Conservation (phyloP, 164 flowering plant genomes). For the Euptelea pleiosperma region DNA sequence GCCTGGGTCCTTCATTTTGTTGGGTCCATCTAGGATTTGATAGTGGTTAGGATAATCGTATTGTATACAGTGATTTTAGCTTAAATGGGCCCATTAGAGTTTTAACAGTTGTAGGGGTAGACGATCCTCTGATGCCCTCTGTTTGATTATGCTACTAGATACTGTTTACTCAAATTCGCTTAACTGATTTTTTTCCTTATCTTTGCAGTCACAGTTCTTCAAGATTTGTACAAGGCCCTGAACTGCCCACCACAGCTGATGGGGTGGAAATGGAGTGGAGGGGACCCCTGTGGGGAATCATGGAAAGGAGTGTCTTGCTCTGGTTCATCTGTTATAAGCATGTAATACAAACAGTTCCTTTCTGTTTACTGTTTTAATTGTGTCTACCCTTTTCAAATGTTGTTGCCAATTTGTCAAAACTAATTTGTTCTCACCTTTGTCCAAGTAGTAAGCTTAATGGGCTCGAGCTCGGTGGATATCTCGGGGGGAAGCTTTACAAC, state of each 20-base stretch:
- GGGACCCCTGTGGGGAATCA: conserved; percentile 76
- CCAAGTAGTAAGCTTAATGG: conserved; percentile 52
- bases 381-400: background rate
- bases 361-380: background rate
- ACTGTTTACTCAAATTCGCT: too few relatives aligned
- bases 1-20: too few relatives aligned
- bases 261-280: conserved; percentile 55
- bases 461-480: conserved; percentile 47
- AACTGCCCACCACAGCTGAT: conserved; percentile 52
- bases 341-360: conserved; percentile 32
- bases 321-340: conserved; percentile 52
- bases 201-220: conserved; percentile 56
- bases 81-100: too few relatives aligned
- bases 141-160: background rate
- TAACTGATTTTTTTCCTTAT: background rate
- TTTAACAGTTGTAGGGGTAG: background rate
- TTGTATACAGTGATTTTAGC: too few relatives aligned
- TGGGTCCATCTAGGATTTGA: too few relatives aligned
- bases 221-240: conserved; percentile 49
- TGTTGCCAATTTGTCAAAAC: background rate
- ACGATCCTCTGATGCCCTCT: too few relatives aligned
- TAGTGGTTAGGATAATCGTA: too few relatives aligned
- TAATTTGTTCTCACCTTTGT: background rate
- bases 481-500: conserved; percentile 48
- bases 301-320: conserved; percentile 77